These are phyloP conservation scores for Ganoderma meredithae DNA, from an alignment of 1,284 basidiomycete species.

Conservation along the genomic window DNA sequence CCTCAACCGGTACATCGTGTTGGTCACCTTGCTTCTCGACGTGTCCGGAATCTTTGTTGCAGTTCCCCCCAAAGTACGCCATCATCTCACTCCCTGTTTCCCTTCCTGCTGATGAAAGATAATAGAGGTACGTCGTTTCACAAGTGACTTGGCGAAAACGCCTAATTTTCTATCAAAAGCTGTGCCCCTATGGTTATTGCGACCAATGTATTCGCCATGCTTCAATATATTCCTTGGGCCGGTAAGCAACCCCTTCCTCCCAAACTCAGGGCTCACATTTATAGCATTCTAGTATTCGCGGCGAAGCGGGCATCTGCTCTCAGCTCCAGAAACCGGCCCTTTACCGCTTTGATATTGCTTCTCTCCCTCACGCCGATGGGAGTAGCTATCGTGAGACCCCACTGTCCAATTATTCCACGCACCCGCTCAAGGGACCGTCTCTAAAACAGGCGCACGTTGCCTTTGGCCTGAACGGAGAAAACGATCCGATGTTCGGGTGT, in stretches of 20 bases:
- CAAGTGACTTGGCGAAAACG: too few relatives aligned
- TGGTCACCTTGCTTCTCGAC: neutral
- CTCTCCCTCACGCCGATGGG: slow-evolving; percentile 6
- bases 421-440: neutral
- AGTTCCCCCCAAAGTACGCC: neutral
- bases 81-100: too few relatives aligned
- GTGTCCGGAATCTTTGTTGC: slow-evolving; percentile 3
- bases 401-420: neutral
- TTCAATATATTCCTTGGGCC: slow-evolving; percentile 18
- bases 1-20: slow-evolving; percentile 15
- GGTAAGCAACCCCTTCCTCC: neutral
- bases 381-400: neutral
- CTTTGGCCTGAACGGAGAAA: slow-evolving; percentile 1
- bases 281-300: neutral
- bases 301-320: slow-evolving; percentile 9
- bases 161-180: neutral
- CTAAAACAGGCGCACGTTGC: neutral
- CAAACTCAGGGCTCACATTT: too few relatives aligned
- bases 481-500: slow-evolving; percentile 7
- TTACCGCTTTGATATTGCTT: neutral
- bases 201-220: slow-evolving; percentile 8
- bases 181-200: neutral
- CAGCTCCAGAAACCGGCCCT: neutral
- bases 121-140: neutral
- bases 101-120: neutral